These are phyloP conservation scores for Amylocystis lapponica DNA, from an alignment of 768 basidiomycete species.

Conservation along the genomic window DNA sequence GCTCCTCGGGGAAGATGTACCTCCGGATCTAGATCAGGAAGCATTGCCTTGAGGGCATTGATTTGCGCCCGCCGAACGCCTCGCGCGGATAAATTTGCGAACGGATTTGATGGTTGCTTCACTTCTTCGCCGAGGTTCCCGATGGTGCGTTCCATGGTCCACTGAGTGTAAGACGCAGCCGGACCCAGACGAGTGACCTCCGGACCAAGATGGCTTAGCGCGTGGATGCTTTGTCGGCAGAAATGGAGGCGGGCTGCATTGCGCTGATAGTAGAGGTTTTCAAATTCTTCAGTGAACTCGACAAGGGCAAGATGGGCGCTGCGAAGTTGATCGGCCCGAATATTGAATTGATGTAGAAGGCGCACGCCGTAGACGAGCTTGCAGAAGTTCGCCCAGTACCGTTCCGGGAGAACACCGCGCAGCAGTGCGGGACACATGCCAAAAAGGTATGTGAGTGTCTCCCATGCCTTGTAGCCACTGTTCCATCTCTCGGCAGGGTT, in stretches of 20 bases:
- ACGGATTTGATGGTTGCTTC: constrained; percentile 21
- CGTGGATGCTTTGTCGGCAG: constrained; percentile 26
- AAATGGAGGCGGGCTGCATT: constrained; percentile 28
- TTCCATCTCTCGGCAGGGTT: constrained; percentile 35
- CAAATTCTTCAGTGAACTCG: constrained; percentile 29
- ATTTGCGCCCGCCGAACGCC: constrained; percentile 13
- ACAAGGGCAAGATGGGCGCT: constrained; percentile 16
- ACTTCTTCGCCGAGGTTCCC: constrained; percentile 22
- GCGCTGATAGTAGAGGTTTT: constrained; percentile 29
- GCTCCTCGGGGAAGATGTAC: background rate
- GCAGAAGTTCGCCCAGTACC: constrained; percentile 25
- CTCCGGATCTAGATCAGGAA: background rate
- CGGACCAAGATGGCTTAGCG: constrained; percentile 21
- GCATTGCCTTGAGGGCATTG: constrained; percentile 17
- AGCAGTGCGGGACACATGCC: constrained; percentile 21
- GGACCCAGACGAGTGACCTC: constrained; percentile 21
- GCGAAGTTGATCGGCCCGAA: constrained; percentile 10
- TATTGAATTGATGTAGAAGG: constrained; percentile 14
- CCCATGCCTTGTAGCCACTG: constrained; percentile 26
- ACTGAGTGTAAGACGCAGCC: constrained; percentile 9
- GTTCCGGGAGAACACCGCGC: constrained; percentile 14
- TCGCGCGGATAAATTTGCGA: constrained; percentile 19
- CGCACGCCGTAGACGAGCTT: constrained; percentile 21
- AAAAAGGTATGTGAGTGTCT: constrained; percentile 19
- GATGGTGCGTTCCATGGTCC: constrained; percentile 22